Base-by-base conservation (phyloP, 306 rosid genomes). In the apple (Malus domestica) region DNA sequence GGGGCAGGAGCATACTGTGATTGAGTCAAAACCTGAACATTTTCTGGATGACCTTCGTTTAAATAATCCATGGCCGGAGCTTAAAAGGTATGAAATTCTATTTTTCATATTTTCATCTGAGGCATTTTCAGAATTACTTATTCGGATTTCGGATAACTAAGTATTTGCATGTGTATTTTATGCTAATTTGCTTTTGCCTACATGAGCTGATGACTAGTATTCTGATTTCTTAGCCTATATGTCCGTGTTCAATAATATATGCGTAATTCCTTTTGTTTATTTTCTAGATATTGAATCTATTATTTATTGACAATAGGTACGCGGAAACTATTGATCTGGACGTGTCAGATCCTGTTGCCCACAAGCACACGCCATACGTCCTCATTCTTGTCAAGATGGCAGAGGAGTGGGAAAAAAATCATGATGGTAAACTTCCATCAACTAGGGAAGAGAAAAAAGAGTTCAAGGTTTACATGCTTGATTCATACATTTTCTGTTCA, bases 41-140 rank as follows among this genome's bases (percentile, higher is more conserved):
- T 95, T 92, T 83, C 83, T 95, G 81, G 97, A 95, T 79, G 99
- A 92, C 82, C 97, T 95, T 68, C 96, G 99, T 65, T 87, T 95
- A 79, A 90, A 95, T 88, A 95, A 90, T 81, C 97, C 99, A 65
- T 95, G 99, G 99, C 92, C 92, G 61, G 97, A 95, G 89, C 96
- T 95, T 68, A 84, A 76, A 87, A 88, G 96, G 99, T 95, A 78
- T 38, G 49, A 4, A 75, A 54, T 77, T 81, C 32, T 67, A 58
- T 77, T 71, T 20, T 71, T 54, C 33, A 57, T 77, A 75, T 49
- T 71, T n/a, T 58, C n/a, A 30, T 70, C 57, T 70, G 61, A 6
- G 68, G 19, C 49, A 71, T 71, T 32, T 45, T n/a, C 22, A 27
- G 35, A 15, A 65, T 74, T 22, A 14, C 25, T 70, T 30, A 45